Conservation (phyloP, 1,284 basidiomycete species). For the Microbotryum silenes-acaulis region DNA sequence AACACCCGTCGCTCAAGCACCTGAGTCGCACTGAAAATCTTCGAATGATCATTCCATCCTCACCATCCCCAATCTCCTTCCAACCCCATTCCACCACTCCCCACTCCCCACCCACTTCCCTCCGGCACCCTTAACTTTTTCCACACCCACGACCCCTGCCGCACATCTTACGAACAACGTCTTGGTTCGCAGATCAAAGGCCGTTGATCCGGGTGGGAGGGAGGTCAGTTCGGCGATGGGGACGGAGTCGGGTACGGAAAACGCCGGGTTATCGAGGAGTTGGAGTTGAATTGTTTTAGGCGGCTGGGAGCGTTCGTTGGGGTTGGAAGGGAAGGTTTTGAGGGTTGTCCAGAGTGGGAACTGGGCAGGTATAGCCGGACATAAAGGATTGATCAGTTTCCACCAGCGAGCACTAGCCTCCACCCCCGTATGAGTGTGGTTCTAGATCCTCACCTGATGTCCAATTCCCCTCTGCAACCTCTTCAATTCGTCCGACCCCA, state of each 20-base stretch:
- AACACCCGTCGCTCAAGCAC: too few species aligned
- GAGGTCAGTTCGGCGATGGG: too few species aligned
- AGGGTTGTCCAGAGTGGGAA: conserved; percentile 39
- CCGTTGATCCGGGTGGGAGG: conserved; percentile 45
- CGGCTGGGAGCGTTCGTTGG: conserved; percentile 41
- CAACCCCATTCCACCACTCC: conserved; percentile 57
- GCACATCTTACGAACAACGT: conserved; percentile 51
- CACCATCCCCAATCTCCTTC: background rate
- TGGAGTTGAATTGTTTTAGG: background rate
- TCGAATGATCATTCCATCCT: too few species aligned
- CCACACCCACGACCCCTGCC: conserved; percentile 48
- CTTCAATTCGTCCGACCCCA: conserved; percentile 53
- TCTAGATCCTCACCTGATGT: conserved; percentile 53
- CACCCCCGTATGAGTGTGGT: background rate
- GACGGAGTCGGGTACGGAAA: background rate
- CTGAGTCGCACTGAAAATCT: too few species aligned
- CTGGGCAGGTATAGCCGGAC: conserved; percentile 16
- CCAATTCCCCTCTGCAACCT: conserved; percentile 59
- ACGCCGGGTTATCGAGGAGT: background rate
- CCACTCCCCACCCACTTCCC: conserved; percentile 46
- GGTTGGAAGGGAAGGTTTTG: conserved; percentile 1
- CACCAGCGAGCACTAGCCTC: too few species aligned
- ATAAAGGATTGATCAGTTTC: background rate
- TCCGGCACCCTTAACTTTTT: conserved; percentile 53
- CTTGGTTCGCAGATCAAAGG: conserved; percentile 44